A percentile compares a stretch with the other conserved stretches of the same genome.
Evolutionary conservation across 768 basidiomycete species (phyloP).

Genomic region (Lyophyllum shimeji): DNA sequence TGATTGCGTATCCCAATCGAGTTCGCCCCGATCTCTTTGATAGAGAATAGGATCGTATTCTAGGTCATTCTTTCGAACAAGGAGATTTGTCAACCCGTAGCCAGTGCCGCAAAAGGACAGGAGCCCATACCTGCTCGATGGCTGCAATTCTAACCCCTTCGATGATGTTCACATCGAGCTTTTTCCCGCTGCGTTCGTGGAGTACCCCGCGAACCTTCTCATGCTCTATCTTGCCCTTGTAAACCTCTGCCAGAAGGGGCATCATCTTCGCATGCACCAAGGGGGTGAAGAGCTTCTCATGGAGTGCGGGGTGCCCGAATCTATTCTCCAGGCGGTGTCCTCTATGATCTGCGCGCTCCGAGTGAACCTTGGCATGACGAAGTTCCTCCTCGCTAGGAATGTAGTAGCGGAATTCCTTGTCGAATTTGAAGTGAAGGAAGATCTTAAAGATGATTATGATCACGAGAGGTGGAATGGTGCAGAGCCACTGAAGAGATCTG

Average conservation of each 20-base stretch:
- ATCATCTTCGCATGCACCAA: slow-evolving; percentile 85
- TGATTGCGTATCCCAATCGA: slow-evolving; percentile 83
- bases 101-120: neutral
- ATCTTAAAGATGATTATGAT: slow-evolving; percentile 79
- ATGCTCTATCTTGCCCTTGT: slow-evolving; percentile 63
- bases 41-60: slow-evolving; percentile 78
- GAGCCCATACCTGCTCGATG: slow-evolving; percentile 57
- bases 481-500: slow-evolving; percentile 69
- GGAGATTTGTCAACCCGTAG: neutral
- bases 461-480: slow-evolving; percentile 77
- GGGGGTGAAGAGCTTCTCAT: slow-evolving; percentile 80
- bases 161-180: slow-evolving; percentile 67
- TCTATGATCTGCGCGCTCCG: slow-evolving; percentile 66
- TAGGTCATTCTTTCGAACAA: slow-evolving; percentile 53
- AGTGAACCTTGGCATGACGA: slow-evolving; percentile 67
- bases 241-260: slow-evolving; percentile 70
- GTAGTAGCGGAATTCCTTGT: slow-evolving; percentile 72
- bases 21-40: slow-evolving; percentile 76
- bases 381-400: slow-evolving; percentile 77
- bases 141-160: slow-evolving; percentile 81
- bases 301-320: slow-evolving; percentile 91
- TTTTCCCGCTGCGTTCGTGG: slow-evolving; percentile 73
- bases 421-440: slow-evolving; percentile 68
- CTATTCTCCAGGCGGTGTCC: slow-evolving; percentile 80
- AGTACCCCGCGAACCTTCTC: slow-evolving; percentile 50